These are phyloP conservation scores for Escallonia herrerae DNA, from an alignment of 129 eudicot species.

Conservation along the genomic window DNA sequence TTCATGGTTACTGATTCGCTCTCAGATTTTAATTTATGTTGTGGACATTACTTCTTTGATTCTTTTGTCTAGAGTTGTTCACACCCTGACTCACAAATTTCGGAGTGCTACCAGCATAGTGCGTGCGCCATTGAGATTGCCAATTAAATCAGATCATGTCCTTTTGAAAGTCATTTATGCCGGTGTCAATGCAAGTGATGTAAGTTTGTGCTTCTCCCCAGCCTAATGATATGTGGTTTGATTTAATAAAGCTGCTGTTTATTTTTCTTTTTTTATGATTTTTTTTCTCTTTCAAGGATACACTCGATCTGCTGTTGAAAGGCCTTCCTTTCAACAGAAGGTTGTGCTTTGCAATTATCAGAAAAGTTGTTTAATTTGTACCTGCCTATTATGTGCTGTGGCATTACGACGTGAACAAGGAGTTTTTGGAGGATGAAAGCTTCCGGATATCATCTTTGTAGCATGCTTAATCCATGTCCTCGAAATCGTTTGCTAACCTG, in stretches of 20 bases:
- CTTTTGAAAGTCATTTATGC: slow-evolving; percentile 86
- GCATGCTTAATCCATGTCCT: neutral
- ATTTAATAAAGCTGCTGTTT: neutral
- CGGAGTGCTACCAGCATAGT: slow-evolving; percentile 70
- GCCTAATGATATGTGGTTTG: neutral
- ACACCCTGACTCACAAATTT: slow-evolving; percentile 76
- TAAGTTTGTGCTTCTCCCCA: slow-evolving; percentile 32
- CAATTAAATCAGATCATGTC: slow-evolving; percentile 68
- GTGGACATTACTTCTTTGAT: slow-evolving; percentile 9
- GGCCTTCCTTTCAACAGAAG: too few relatives aligned
- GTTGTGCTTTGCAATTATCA: too few relatives aligned
- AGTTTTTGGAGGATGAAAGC: neutral
- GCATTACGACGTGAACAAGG: neutral
- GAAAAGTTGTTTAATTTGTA: too few relatives aligned
- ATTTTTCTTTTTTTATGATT: too few relatives aligned
- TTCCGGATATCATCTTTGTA: neutral
- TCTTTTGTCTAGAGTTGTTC: slow-evolving; percentile 58
- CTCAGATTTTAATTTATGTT: slow-evolving; percentile 1
- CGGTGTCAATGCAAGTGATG: slow-evolving; percentile 98
- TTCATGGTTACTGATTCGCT: neutral
- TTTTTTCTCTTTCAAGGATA: too few relatives aligned
- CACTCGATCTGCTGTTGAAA: too few relatives aligned
- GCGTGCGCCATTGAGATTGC: slow-evolving; percentile 50
- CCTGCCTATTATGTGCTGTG: too few relatives aligned
- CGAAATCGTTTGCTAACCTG: slow-evolving; percentile 10